phyloP scores from a whole-genome alignment of 768 basidiomycete genomes.

The Lactarius pseudohatsudake region DNA sequence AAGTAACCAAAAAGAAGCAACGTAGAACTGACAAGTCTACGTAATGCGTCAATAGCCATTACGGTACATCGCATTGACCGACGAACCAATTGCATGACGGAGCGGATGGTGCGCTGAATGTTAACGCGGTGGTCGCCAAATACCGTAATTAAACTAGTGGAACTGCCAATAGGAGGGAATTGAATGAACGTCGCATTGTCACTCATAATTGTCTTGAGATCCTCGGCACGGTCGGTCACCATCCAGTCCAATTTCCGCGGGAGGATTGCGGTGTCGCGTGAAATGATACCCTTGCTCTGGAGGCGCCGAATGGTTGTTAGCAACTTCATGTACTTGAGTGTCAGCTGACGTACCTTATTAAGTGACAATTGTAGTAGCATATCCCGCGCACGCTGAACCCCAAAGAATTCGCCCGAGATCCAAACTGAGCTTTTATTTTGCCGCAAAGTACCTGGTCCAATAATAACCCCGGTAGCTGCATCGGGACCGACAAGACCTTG shows the following conservation, averaged over 20 bases:
- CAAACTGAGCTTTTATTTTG: conserved; percentile 79
- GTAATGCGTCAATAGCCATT: conserved; percentile 30
- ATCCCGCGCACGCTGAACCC: conserved; percentile 90
- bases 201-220: conserved; percentile 88
- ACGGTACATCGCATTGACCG: neutral
- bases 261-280: conserved; percentile 89
- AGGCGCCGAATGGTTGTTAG: conserved; percentile 5
- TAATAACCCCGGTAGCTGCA: conserved; percentile 42
- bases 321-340: neutral
- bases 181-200: conserved; percentile 97
- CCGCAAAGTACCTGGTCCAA: conserved; percentile 42
- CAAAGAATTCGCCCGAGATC: conserved; percentile 98
- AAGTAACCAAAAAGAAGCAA: conserved; percentile 96
- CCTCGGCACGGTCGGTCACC: conserved; percentile 93
- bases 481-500: conserved; percentile 82
- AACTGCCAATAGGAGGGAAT: conserved; percentile 89
- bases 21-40: conserved; percentile 92
- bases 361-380: conserved; percentile 89
- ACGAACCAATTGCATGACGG: conserved; percentile 92
- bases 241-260: conserved; percentile 99
- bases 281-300: conserved; percentile 86
- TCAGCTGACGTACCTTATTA: conserved; percentile 62
- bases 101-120: conserved; percentile 90
- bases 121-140: conserved; percentile 93
- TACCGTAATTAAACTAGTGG: conserved; percentile 89